Conservation (phyloP, 148 eudicot species). For the Pouteria glomerata region DNA sequence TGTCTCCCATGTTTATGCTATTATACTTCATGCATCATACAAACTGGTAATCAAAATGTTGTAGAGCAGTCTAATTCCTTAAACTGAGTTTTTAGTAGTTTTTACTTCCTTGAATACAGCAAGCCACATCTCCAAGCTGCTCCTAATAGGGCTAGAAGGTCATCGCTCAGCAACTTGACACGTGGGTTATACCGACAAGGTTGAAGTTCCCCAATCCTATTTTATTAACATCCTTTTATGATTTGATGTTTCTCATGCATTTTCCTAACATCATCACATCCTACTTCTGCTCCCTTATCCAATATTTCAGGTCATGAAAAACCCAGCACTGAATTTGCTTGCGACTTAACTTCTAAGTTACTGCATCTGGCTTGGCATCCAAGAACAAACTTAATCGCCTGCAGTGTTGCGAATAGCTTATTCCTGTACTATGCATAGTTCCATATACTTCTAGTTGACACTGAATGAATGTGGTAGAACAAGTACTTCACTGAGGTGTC, state of each 20-base stretch:
- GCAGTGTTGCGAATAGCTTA: slow-evolving; percentile 38
- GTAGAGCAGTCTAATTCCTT: not conserved
- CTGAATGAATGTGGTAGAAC: not conserved
- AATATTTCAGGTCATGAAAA: slow-evolving; percentile 29
- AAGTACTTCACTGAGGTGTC: not conserved
- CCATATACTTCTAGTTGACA: not conserved
- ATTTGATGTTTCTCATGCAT: not conserved
- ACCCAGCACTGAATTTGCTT: slow-evolving; percentile 19
- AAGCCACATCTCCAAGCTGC: slow-evolving; percentile 28
- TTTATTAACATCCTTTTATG: not conserved
- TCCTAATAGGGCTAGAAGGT: slow-evolving; percentile 34
- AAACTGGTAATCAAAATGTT: not conserved
- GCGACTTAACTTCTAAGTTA: slow-evolving; percentile 35
- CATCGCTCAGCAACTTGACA: slow-evolving; percentile 45
- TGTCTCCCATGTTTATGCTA: no score
- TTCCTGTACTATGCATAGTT: slow-evolving; percentile 34
- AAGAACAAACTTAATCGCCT: slow-evolving; percentile 39
- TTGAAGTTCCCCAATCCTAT: slow-evolving; percentile 1
- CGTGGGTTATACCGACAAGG: slow-evolving; percentile 42
- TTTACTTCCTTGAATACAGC: slow-evolving; percentile 15
- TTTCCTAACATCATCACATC: not conserved
- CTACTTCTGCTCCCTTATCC: not conserved
- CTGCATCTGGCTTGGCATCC: slow-evolving; percentile 56
- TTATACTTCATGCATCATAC: no score
- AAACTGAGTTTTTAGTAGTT: not conserved